Conservation (phyloP, 2,329 filamentous ascomycete species). For the Trichoderma breve region DNA sequence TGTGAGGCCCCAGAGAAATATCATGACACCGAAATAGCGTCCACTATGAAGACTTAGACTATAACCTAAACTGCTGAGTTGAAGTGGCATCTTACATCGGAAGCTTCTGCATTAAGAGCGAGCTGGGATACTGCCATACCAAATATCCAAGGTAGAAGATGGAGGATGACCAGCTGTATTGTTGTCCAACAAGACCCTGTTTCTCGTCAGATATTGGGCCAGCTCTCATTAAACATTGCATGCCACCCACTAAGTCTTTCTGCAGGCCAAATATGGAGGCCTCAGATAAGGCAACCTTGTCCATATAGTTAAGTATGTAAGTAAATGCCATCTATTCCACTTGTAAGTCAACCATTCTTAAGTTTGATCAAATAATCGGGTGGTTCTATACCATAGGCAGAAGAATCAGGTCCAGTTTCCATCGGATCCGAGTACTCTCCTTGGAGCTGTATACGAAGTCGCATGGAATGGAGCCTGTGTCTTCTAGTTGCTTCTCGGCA, state of each 20-base stretch:
- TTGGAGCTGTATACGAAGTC: neutral
- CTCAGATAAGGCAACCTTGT: neutral
- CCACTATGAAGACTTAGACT: neutral
- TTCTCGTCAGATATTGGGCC: neutral
- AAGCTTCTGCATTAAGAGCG: neutral
- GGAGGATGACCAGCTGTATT: neutral
- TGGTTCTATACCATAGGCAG: neutral
- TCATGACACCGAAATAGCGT: neutral
- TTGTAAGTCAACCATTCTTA: neutral
- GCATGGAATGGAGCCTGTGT: neutral
- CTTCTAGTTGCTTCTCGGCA: neutral
- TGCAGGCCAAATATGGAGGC: neutral
- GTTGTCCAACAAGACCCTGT: neutral
- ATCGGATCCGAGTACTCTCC: neutral
- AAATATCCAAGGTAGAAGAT: neutral
- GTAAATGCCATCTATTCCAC: neutral
- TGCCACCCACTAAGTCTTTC: neutral
- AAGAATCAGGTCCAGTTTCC: neutral
- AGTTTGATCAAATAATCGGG: neutral
- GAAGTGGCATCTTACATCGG: neutral
- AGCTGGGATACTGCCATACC: neutral
- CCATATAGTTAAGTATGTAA: neutral
- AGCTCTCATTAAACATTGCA: fast-evolving
- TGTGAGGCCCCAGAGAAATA: neutral
- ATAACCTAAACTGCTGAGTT: neutral